Evolutionary conservation across 371 early-diverging fungal species (phyloP).

Genomic region (Mucor racemosus): DNA sequence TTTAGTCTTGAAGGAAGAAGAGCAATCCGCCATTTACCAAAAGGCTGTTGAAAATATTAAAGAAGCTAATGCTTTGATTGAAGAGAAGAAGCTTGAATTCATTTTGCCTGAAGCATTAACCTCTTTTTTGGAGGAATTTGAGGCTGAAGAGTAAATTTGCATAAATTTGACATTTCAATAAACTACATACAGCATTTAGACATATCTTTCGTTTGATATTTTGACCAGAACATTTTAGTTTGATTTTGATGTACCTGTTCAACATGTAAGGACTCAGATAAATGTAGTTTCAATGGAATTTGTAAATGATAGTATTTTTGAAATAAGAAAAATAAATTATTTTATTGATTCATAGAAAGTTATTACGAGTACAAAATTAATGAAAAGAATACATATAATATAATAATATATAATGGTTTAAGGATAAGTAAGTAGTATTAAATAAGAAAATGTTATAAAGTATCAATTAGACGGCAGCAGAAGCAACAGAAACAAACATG

Average conservation of each 20-base stretch:
- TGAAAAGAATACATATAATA: no score
- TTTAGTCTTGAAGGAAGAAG: conserved; percentile 42
- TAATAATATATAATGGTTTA: not conserved
- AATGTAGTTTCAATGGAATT: no score
- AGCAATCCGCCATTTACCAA: conserved; percentile 39
- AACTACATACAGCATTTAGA: not conserved
- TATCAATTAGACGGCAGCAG: not conserved
- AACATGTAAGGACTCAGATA: no score
- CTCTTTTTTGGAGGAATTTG: conserved; percentile 47
- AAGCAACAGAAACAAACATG: not conserved
- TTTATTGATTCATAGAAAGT: not conserved
- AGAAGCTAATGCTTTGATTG: conserved; percentile 37
- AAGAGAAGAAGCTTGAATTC: conserved; percentile 32
- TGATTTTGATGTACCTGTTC: no score
- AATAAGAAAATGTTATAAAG: not conserved
- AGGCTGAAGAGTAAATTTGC: conserved; percentile 16
- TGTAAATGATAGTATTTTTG: not conserved
- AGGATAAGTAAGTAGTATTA: not conserved
- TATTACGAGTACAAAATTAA: not conserved
- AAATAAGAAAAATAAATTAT: not conserved
- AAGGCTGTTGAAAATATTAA: conserved; percentile 36
- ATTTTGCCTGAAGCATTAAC: conserved; percentile 50
- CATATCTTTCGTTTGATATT: not conserved
- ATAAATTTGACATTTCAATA: not conserved
- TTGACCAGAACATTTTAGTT: no score